Conservation (phyloP, 1,139 yeast genomes). For the Hyphopichia wangnamkhiaoensis region DNA sequence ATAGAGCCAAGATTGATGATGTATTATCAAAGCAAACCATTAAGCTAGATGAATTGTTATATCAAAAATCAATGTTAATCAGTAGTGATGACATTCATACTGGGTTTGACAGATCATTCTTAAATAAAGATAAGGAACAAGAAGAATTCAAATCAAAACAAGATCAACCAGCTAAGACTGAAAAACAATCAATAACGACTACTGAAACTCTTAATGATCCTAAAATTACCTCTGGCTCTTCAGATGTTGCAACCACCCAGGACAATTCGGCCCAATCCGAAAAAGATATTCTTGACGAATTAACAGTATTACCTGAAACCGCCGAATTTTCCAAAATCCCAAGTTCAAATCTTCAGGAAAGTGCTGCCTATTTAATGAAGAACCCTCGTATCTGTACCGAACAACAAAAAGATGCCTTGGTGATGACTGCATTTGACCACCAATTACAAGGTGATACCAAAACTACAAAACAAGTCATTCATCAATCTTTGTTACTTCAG, state of each 20-base stretch:
- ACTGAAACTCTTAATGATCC: conserved; percentile 33
- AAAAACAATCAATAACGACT: conserved; percentile 19
- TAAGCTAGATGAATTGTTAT: conserved; percentile 63
- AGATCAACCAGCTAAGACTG: conserved; percentile 10
- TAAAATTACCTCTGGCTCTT: conserved; percentile 4
- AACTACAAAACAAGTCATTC: conserved; percentile 63
- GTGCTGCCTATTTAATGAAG: conserved; percentile 53
- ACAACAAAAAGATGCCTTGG: conserved; percentile 86
- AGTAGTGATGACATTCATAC: conserved; percentile 90
- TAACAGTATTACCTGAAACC: conserved; percentile 57
- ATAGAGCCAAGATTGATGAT: conserved; percentile 67
- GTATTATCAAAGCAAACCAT: conserved; percentile 60
- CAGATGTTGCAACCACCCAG: conserved; percentile 6
- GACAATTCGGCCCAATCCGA: conserved; percentile 17
- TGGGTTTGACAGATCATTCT: conserved; percentile 86
- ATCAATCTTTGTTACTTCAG: conserved; percentile 79
- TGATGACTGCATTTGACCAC: conserved; percentile 89
- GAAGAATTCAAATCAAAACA: conserved; percentile 8
- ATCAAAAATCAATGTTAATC: conserved; percentile 74
- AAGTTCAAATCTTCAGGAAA: conserved; percentile 43
- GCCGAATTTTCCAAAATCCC: conserved; percentile 62
- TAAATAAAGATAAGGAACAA: conserved; percentile 57
- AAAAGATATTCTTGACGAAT: conserved; percentile 33
- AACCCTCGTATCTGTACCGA: conserved; percentile 76
- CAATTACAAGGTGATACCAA: conserved; percentile 63